These are phyloP conservation scores for Saccharomyces hybrid DNA, from an alignment of 1,139 yeast genomes.

Conservation along the genomic window DNA sequence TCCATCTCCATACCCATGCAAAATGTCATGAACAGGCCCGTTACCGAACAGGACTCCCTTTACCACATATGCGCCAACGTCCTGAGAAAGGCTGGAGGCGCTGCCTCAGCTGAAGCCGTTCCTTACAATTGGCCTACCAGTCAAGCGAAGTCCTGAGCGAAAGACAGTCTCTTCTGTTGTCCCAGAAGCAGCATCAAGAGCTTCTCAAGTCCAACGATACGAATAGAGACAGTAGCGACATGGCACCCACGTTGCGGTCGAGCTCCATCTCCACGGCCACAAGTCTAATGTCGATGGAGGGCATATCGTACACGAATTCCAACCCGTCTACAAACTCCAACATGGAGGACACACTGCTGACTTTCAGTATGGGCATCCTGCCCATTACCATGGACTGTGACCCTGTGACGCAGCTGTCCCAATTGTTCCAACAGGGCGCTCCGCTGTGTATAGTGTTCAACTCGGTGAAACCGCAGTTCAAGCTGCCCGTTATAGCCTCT, in stretches of 20 bases:
- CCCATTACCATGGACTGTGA: constrained; percentile 73
- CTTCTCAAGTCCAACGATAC: constrained; percentile 26
- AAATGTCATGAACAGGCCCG: constrained; percentile 53
- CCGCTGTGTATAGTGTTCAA: constrained; percentile 84
- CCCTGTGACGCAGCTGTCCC: constrained; percentile 88
- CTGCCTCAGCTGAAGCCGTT: constrained; percentile 71
- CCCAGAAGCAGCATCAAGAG: constrained; percentile 33
- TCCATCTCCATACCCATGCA: constrained; percentile 32
- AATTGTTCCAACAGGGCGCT: constrained; percentile 84
- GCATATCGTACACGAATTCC: constrained; percentile 17
- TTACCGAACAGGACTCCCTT: constrained; percentile 62
- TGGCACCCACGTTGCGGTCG: constrained; percentile 16
- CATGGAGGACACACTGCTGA: constrained; percentile 33
- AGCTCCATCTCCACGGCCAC: constrained; percentile 24
- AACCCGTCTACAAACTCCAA: constrained; percentile 27
- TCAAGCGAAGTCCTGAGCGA: constrained; percentile 66
- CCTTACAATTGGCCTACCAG: constrained; percentile 51
- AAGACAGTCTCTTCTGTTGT: constrained; percentile 60
- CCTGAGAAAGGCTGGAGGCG: constrained; percentile 48
- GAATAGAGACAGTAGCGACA: constrained; percentile 17
- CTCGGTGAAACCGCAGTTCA: constrained; percentile 36
- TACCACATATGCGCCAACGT: constrained; percentile 62
- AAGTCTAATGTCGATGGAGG: constrained; percentile 19
- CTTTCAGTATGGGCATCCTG: constrained; percentile 67
- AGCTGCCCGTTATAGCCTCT: constrained; percentile 50